Conservation (phyloP, 2,329 filamentous ascomycete species). For the Paraphoma chrysanthemicola region DNA sequence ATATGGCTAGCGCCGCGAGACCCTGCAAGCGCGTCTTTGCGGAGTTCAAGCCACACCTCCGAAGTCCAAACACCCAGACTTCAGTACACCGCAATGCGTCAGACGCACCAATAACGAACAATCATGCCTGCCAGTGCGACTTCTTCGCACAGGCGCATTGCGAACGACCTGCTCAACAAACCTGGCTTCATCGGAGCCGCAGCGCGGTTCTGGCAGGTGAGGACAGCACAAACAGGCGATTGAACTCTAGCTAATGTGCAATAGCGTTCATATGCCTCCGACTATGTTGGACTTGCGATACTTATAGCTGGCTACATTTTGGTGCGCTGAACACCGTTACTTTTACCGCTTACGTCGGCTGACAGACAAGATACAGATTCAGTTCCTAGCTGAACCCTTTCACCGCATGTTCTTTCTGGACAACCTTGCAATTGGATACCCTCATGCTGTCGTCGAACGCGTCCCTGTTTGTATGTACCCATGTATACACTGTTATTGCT, state of each 20-base stretch:
- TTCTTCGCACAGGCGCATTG: constrained; percentile 25
- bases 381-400: constrained; percentile 79
- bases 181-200: constrained; percentile 55
- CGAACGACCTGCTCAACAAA: constrained; percentile 32
- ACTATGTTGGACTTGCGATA: constrained; percentile 80
- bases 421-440: constrained; percentile 83
- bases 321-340: constrained; percentile 48
- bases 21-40: constrained; percentile 13
- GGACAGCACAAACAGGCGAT: constrained; percentile 1
- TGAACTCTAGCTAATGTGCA: constrained; percentile 10
- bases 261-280: constrained; percentile 82
- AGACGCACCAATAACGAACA: constrained; percentile 20
- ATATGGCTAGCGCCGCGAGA: not conserved
- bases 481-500: not conserved
- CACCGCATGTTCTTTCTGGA: constrained; percentile 93
- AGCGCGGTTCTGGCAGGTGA: constrained; percentile 59
- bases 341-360: not conserved
- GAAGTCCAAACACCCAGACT: constrained; percentile 10
- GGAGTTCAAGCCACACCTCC: constrained; percentile 31
- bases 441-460: constrained; percentile 82
- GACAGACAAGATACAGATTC: constrained; percentile 57
- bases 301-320: constrained; percentile 73
- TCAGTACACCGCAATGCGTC: constrained; percentile 17
- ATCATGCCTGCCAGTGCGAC: constrained; percentile 39
- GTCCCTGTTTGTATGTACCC: constrained; percentile 74